Conservation (phyloP, 2,329 filamentous ascomycete species). For the Talaromyces verruculosus region DNA sequence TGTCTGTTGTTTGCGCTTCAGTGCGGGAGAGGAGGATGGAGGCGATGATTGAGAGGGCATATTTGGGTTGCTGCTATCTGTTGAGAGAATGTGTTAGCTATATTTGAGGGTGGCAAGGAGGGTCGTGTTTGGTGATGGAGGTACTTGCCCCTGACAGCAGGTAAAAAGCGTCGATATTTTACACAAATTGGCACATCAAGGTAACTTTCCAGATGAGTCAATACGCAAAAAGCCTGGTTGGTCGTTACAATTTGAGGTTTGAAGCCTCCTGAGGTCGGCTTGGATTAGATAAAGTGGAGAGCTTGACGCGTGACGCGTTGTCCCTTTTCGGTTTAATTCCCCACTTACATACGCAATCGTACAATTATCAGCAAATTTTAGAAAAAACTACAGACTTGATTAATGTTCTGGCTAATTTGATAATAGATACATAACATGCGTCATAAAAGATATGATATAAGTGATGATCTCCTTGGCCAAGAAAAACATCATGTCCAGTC, state of each 20-base stretch:
- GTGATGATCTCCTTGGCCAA: slow-evolving; percentile 11
- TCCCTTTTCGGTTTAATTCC: slow-evolving; percentile 18
- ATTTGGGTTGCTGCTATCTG: slow-evolving; percentile 15
- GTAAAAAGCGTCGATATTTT: neutral
- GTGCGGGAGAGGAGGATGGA: slow-evolving; percentile 34
- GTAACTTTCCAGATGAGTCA: neutral
- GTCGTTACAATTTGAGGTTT: neutral
- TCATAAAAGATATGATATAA: slow-evolving; percentile 24
- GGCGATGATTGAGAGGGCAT: slow-evolving; percentile 40
- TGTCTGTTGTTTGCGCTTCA: slow-evolving; percentile 60
- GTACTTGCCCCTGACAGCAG: neutral
- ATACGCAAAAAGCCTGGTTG: neutral
- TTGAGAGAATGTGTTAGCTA: neutral
- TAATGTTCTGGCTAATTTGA: neutral
- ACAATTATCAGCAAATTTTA: neutral
- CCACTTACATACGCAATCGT: slow-evolving; percentile 26
- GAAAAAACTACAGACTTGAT: neutral
- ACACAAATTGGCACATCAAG: neutral
- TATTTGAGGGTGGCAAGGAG: neutral
- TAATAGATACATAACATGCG: slow-evolving; percentile 11
- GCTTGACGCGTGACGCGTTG: slow-evolving; percentile 38
- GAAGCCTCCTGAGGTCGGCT: neutral
- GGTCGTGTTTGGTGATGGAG: neutral
- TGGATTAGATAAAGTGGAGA: slow-evolving; percentile 18
- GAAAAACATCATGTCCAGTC: slow-evolving; percentile 10